These are phyloP conservation scores for Boletus reticuloceps DNA, from an alignment of 768 basidiomycete species.

Conservation along the genomic window DNA sequence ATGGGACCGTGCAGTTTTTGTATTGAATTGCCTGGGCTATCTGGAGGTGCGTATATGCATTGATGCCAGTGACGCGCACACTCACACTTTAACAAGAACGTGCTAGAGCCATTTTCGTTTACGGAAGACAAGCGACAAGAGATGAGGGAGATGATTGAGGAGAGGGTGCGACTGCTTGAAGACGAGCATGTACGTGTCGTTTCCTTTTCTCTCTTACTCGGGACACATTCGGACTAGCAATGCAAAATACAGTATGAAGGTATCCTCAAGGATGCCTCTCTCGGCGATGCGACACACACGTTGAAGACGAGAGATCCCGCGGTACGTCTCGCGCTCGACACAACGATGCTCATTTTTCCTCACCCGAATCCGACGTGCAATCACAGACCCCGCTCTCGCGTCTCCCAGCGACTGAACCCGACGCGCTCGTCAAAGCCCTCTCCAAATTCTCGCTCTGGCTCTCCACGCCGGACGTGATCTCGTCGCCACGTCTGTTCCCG, in stretches of 20 bases:
- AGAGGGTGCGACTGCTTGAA: conserved; percentile 62
- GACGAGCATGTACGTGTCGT: conserved; percentile 73
- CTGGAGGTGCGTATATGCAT: conserved; percentile 54
- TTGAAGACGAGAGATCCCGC: conserved; percentile 23
- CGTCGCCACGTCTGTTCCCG: conserved; percentile 75
- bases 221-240: no score
- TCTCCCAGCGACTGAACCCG: conserved; percentile 57
- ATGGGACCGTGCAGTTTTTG: conserved; percentile 84
- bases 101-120: conserved; percentile 67
- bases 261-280: conserved; percentile 29
- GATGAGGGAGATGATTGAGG: conserved; percentile 60
- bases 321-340: conserved; percentile 12
- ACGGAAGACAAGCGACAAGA: conserved; percentile 56
- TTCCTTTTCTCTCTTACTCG: neutral
- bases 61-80: no score
- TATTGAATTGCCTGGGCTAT: conserved; percentile 84
- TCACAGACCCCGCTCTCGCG: conserved; percentile 72
- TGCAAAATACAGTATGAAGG: conserved; percentile 11
- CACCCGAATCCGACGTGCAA: no score
- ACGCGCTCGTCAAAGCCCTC: conserved; percentile 61
- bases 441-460: conserved; percentile 81
- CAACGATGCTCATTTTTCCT: no score
- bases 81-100: conserved; percentile 41
- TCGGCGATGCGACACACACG: conserved; percentile 23
- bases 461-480: conserved; percentile 74